phyloP scores from a whole-genome alignment of 2,329 filamentous ascomycete genomes.

The Shiraia sp. region DNA sequence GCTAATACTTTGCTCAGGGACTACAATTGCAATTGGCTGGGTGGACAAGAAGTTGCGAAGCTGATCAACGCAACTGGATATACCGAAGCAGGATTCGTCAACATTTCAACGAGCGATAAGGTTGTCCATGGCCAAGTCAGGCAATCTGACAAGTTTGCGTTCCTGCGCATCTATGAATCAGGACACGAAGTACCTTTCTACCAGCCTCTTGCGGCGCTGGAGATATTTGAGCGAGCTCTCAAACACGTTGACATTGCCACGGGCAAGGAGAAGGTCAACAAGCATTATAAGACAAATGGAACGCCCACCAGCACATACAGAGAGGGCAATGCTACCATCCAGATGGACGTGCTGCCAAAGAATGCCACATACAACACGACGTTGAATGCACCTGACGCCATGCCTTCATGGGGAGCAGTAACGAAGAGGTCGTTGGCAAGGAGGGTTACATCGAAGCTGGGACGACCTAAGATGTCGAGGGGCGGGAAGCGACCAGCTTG shows the following conservation, averaged over 20 bases:
- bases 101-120: constrained; percentile 50
- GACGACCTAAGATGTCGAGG: constrained; percentile 19
- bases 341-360: constrained; percentile 47
- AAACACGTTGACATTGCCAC: constrained; percentile 56
- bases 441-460: constrained; percentile 19
- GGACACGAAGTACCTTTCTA: constrained; percentile 60
- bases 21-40: constrained; percentile 55
- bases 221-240: constrained; percentile 56
- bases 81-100: constrained; percentile 51
- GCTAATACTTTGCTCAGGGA: constrained; percentile 28
- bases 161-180: constrained; percentile 55
- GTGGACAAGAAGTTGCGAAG: constrained; percentile 48
- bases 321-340: constrained; percentile 52
- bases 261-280: constrained; percentile 39
- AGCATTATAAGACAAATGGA: constrained; percentile 40
- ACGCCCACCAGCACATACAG: constrained; percentile 43
- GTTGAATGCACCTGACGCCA: constrained; percentile 47
- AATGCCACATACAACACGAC: constrained; percentile 56
- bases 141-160: constrained; percentile 56
- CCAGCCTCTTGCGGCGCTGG: constrained; percentile 55
- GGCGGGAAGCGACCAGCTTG: constrained; percentile 15
- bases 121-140: constrained; percentile 59
- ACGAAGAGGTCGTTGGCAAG: constrained; percentile 17
- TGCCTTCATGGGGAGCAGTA: constrained; percentile 29
- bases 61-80: constrained; percentile 49